phyloP scores from a whole-genome alignment of 1,284 basidiomycete genomes.

The Ceratobasidium sp. region DNA sequence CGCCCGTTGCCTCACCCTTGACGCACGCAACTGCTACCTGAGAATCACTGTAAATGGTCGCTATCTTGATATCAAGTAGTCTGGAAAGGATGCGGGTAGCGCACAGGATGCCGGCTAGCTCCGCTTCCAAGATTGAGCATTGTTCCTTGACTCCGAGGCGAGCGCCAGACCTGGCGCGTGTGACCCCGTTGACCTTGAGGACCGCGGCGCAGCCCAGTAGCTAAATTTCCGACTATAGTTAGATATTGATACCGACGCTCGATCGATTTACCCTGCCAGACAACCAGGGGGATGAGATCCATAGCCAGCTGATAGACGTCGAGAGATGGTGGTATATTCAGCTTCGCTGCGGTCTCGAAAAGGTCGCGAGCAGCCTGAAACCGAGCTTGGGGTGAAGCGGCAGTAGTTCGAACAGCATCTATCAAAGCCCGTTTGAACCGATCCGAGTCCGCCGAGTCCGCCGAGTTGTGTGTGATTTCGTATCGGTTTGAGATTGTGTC shows the following conservation, averaged over 20 bases:
- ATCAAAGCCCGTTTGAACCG: neutral
- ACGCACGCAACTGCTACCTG: no score
- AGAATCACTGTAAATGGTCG: no score
- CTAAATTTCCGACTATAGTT: neutral
- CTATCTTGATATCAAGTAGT: no score
- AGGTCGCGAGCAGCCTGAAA: conserved; percentile 19
- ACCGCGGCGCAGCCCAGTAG: no score
- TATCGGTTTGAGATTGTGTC: neutral
- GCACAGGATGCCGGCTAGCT: no score
- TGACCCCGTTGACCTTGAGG: no score
- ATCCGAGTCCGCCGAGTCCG: neutral
- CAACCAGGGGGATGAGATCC: conserved; percentile 13
- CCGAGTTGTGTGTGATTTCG: neutral
- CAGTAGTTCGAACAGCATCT: neutral
- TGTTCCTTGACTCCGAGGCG: no score
- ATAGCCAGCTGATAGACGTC: conserved; percentile 21
- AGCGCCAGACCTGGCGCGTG: no score
- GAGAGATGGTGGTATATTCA: neutral
- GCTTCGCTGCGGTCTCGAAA: neutral
- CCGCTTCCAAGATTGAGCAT: no score
- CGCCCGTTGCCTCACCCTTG: no score
- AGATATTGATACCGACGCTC: conserved; percentile 8
- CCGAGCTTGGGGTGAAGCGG: neutral
- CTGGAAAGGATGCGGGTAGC: no score
- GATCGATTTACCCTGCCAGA: conserved; percentile 24